Evolutionary conservation across 202 grass and related monocot genomes (phyloP), one percentile per base, ranked within the genome.

Genomic region (Cymbopogon flexuosus): DNA sequence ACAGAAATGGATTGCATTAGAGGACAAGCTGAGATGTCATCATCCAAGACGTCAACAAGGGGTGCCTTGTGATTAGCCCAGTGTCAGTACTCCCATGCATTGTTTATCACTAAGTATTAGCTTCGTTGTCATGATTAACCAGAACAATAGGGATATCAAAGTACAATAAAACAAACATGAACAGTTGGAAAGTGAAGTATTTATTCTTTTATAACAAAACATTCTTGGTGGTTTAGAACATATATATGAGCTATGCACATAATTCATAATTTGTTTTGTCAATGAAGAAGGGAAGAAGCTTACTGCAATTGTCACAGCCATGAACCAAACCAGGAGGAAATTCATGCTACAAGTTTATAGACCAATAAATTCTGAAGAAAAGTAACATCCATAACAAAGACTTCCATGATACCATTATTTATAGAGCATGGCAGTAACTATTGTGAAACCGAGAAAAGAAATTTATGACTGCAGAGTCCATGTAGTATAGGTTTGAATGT

Each of bases 141-240:
- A 68, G 33, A 79, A 68, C 10, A 43, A 79, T 75, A 62, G 1
- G 18, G 7, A 64, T 70, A 70, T 70, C 68, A 33, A 85, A 73
- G 46, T 79, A 68, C 31, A 64, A 64, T 37, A 76, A 69, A 62
- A 49, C 30, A 69, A 51, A 76, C 41, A 18, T 11, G 1, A 36
- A 72, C 23, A 45, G 72, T 77, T 59, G 10, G 66, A 83, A 72
- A 69, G 70, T 24, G 11, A 78, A 36, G 14, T 31, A 35, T 72
- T 72, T 21, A 43, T 42, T 87, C 9, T 72, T 83, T 35, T 77
- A 56, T 22, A 71, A 43, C 11, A 75, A 76, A 80, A 76, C 24
- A 68, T 81, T 30, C 52, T 45, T 45, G 41, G n/a, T 2, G 21
- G 8, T 15, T 29, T 57, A 6, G 29, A 78, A 68, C 18, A 13